A percentile compares a stretch with the other conserved stretches of the same genome.
phyloP scores from a whole-genome alignment of 352 stramenopile genomes.

The Pythium periplocum region DNA sequence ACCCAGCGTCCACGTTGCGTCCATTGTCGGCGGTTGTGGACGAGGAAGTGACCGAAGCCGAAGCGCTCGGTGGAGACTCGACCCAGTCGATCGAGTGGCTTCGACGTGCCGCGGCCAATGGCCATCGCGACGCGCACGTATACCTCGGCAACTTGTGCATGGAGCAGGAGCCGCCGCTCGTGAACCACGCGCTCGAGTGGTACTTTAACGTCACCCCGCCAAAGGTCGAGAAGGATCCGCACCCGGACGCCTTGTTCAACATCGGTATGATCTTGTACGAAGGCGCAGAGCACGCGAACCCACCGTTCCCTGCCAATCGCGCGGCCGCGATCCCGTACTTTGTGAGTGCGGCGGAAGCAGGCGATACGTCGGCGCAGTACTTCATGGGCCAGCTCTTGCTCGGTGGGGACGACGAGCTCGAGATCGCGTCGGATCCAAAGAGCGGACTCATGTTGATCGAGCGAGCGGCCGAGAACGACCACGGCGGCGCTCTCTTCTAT shows the following conservation, averaged over 20 bases:
- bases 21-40: constrained; percentile 27
- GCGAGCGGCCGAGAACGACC: constrained; percentile 57
- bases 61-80: constrained; percentile 26
- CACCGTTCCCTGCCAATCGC: constrained; percentile 54
- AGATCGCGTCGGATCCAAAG: constrained; percentile 49
- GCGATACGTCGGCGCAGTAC: constrained; percentile 76
- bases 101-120: constrained; percentile 67
- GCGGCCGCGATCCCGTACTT: constrained; percentile 70
- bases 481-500: constrained; percentile 75
- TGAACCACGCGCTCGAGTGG: constrained; percentile 62
- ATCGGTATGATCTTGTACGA: constrained; percentile 76
- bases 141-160: constrained; percentile 79
- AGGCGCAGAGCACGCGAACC: constrained; percentile 64
- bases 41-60: constrained; percentile 22
- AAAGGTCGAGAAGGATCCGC: constrained; percentile 40
- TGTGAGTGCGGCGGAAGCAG: constrained; percentile 64
- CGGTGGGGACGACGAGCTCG: constrained; percentile 64
- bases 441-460: constrained; percentile 78
- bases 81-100: constrained; percentile 79
- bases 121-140: constrained; percentile 71
- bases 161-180: constrained; percentile 71
- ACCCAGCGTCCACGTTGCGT: constrained; percentile 47
- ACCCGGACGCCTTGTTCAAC: constrained; percentile 82
- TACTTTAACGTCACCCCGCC: constrained; percentile 53
- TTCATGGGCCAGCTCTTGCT: constrained; percentile 84